A percentile compares a stretch with the other conserved stretches of the same genome.
phyloP scores from a whole-genome alignment of 768 basidiomycete genomes.

The Leccinum subtestaceum region DNA sequence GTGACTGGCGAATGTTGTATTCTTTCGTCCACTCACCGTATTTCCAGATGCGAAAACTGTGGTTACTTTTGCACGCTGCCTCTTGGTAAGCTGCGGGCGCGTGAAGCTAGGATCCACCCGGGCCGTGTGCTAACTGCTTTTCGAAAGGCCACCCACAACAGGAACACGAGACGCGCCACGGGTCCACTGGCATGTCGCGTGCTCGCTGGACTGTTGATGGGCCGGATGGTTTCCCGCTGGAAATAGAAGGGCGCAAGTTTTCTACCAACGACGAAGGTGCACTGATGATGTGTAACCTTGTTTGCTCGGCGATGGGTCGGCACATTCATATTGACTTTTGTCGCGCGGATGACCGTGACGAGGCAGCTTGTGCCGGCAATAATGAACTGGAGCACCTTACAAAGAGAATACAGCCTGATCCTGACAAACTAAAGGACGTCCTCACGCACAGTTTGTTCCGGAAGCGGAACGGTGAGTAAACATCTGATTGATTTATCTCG shows the following conservation, averaged over 20 bases:
- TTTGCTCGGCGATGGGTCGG: slow-evolving; percentile 53
- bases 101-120: rapidly evolving
- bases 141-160: slow-evolving; percentile 54
- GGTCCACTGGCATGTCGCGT: slow-evolving; percentile 49
- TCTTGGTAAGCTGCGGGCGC: slow-evolving; percentile 37
- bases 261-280: slow-evolving; percentile 54
- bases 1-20: slow-evolving; percentile 1
- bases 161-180: slow-evolving; percentile 62
- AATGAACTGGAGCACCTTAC: slow-evolving; percentile 47
- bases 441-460: slow-evolving; percentile 55
- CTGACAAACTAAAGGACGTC: slow-evolving; percentile 48
- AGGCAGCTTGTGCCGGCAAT: slow-evolving; percentile 36
- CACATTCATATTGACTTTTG: slow-evolving; percentile 60
- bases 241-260: slow-evolving; percentile 56
- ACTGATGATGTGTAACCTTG: slow-evolving; percentile 60
- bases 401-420: slow-evolving; percentile 43
- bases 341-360: slow-evolving; percentile 33
- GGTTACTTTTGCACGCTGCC: slow-evolving; percentile 60
- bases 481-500: neutral
- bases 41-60: slow-evolving; percentile 48
- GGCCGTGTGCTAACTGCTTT: neutral
- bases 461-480: slow-evolving; percentile 49
- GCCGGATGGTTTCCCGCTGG: slow-evolving; percentile 45
- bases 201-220: slow-evolving; percentile 57
- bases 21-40: neutral